These are phyloP conservation scores for Lipomyces sp. DNA, from an alignment of 805 yeast species.

Conservation along the genomic window DNA sequence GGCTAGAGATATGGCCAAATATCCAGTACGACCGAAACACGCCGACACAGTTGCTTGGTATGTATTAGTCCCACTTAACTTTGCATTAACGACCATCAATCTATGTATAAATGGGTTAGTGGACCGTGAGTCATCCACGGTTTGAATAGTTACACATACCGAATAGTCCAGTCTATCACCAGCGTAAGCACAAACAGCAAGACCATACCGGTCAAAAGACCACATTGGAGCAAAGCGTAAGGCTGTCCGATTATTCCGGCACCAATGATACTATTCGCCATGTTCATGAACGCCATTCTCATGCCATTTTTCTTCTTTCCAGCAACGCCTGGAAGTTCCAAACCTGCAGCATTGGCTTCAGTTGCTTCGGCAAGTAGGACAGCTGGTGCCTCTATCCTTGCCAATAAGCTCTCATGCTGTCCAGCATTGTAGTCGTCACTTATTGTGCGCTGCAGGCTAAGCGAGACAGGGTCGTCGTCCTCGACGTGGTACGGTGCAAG, in stretches of 20 bases:
- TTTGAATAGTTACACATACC: constrained; percentile 32
- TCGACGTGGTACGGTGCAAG: constrained; percentile 13
- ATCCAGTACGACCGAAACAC: constrained; percentile 78
- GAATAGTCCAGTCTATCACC: constrained; percentile 85
- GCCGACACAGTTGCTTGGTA: constrained; percentile 84
- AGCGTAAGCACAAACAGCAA: constrained; percentile 64
- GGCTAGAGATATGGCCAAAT: constrained; percentile 66
- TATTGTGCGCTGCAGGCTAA: not conserved
- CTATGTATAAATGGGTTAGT: constrained; percentile 50
- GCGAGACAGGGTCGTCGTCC: constrained; percentile 23
- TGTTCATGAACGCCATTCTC: constrained; percentile 92
- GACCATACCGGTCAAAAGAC: constrained; percentile 73
- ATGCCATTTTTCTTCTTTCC: constrained; percentile 56
- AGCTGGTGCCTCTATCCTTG: constrained; percentile 33
- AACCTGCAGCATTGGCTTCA: constrained; percentile 6
- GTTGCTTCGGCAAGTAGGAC: constrained; percentile 23
- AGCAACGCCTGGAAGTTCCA: constrained; percentile 38
- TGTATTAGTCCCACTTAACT: constrained; percentile 71
- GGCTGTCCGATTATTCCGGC: constrained; percentile 97
- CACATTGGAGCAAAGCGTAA: constrained; percentile 80
- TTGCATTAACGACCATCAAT: constrained; percentile 79
- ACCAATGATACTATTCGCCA: constrained; percentile 93
- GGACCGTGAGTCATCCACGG: not conserved
- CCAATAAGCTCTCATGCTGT: constrained; percentile 28
- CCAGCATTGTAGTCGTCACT: not conserved